Percentiles rank a stretch among this genome's conserved stretches.
Conservation (phyloP, 2,329 filamentous ascomycete species). For the Aspergillus sp. region DNA sequence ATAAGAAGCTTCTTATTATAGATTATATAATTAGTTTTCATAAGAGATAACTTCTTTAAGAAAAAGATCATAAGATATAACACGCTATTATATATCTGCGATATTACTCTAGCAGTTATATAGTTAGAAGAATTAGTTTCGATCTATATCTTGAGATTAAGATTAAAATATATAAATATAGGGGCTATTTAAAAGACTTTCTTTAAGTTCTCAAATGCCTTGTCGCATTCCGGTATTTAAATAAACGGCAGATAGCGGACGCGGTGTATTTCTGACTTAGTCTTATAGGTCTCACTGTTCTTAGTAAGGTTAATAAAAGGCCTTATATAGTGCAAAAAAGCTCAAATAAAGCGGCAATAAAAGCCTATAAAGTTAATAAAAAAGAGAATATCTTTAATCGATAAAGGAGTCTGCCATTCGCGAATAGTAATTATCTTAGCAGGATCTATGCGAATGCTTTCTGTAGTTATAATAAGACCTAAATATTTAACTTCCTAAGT, state of each 20-base stretch:
- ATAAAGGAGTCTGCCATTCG: background rate
- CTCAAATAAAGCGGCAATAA: background rate
- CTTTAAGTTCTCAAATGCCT: background rate
- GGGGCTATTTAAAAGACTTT: background rate
- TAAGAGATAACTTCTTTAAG: conserved; percentile 19
- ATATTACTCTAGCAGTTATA: background rate
- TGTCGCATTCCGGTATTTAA: background rate
- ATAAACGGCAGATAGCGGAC: background rate
- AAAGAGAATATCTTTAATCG: background rate
- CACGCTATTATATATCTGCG: background rate
- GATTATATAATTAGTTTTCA: conserved; percentile 28
- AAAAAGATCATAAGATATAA: conserved; percentile 17
- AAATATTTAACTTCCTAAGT: background rate
- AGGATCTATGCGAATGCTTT: conserved; percentile 17
- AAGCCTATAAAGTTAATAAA: background rate
- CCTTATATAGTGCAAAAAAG: background rate
- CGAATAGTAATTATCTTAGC: conserved; percentile 5
- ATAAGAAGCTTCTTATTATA: conserved; percentile 32
- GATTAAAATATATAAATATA: background rate
- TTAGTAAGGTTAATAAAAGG: background rate
- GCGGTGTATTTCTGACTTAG: background rate
- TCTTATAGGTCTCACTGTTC: background rate
- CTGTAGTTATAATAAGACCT: background rate
- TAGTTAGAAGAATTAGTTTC: background rate
- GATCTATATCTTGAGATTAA: background rate